A percentile compares a stretch with the other conserved stretches of the same genome.
Evolutionary conservation across 2,329 filamentous ascomycete species (phyloP).

Genomic region (Arthrobotrys sphaeroides): DNA sequence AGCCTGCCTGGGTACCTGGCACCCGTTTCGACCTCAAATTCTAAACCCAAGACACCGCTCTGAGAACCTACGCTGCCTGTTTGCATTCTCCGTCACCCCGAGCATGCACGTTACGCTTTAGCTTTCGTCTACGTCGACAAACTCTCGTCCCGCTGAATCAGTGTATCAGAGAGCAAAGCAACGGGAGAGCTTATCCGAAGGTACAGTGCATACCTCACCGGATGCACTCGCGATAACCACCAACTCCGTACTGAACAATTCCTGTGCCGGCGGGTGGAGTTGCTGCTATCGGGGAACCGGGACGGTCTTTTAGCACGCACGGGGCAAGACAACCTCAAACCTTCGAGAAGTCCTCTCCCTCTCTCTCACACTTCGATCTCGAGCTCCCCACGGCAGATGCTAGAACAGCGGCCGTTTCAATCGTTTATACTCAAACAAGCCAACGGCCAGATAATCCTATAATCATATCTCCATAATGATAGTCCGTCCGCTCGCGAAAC

Average conservation of each 20-base stretch:
- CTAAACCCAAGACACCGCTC: background rate
- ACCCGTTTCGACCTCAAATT: background rate
- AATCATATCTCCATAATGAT: slow-evolving; percentile 10
- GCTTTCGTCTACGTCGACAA: slow-evolving; percentile 1
- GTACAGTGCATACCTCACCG: too few relatives aligned
- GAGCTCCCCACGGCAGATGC: slow-evolving; percentile 37
- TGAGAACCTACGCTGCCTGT: background rate
- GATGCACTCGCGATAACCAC: background rate
- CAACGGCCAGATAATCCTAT: slow-evolving; percentile 3
- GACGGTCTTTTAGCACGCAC: background rate
- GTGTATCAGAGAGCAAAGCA: background rate
- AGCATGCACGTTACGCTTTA: slow-evolving; percentile 10
- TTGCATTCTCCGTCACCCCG: background rate
- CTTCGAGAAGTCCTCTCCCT: slow-evolving; percentile 15
- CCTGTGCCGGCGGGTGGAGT: slow-evolving; percentile 7
- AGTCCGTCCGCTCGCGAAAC: background rate
- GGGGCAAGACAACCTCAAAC: slow-evolving; percentile 38
- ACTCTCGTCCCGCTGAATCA: background rate
- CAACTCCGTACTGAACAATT: too few relatives aligned
- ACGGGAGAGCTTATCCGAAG: background rate
- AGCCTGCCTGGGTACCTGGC: slow-evolving; percentile 21
- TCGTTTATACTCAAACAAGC: background rate
- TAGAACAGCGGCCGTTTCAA: slow-evolving; percentile 23
- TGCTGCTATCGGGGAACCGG: slow-evolving; percentile 42
- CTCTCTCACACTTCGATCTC: slow-evolving; percentile 1